Evolutionary conservation across 306 rosid species (phyloP), one percentile per base, ranked within the genome.

Genomic region (Vachellia collinsii): DNA sequence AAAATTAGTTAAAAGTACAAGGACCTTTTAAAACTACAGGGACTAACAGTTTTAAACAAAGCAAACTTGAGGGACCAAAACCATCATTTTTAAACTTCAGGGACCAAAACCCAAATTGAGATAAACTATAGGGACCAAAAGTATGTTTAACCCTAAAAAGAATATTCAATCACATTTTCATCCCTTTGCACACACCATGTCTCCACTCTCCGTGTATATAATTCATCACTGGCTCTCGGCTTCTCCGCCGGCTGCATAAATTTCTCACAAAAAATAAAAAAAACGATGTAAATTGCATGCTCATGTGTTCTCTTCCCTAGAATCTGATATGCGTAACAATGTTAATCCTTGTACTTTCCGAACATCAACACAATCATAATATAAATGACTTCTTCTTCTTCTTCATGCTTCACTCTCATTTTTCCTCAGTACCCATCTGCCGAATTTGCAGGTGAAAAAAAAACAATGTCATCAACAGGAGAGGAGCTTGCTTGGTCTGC

Each of bases 381-480:
- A 83, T 74, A 51, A 66, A 64, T 72, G 53, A 63, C n/a, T n/a
- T n/a, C n/a, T n/a, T n/a, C n/a, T n/a, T n/a, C 39, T 39, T 62
- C 25, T 58, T 66, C 46, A 65, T 74, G 61, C 71, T 75, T 72
- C 72, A 67, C 75, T 47, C 75, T 44, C 59, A 58, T 50, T 75
- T 80, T 69, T 10, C 77, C 56, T 59, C 58, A 72, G 39, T 22
- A 39, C 73, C 20, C 16, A 68, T 58, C 23, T 1, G 22, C 25
- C 36, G 59, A 74, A 47, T 65, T 75, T 68, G 73, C 46, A 48
- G 41, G 58, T 1, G 34, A 70, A 80, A 72, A 77, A 41, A 64
- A 84, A 75, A 77, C 12, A 62, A 89, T 86, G 94, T 87, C 90
- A 75, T 83, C 86, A 63, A 3, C 51, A 4, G 73, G 6, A 42